Base-by-base conservation (phyloP, 371 early-diverging fungal genomes). In the Nematocida minor region DNA sequence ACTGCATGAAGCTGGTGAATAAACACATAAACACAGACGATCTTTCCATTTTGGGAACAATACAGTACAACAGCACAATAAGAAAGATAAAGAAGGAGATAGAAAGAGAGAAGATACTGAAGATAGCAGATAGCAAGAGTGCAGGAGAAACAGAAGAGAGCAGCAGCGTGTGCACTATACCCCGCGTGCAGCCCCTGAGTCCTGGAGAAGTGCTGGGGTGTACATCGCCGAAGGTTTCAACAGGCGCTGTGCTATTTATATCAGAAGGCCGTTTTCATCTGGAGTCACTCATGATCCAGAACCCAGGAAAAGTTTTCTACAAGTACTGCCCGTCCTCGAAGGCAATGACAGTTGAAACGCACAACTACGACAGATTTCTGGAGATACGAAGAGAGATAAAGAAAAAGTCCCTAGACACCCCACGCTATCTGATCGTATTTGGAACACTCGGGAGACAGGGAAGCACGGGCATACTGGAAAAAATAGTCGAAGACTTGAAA, bases 241-340 rank as follows among this genome's bases (percentile, higher is more conserved):
- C 90, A 89, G 84, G 74, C 3, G 54, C 34, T 4, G 64, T 80
- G 29, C 46, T 84, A 20, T 84, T 81, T 69, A 86, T 99, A 60
- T 96, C 95, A 44, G 99, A 99, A 82, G 99, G 99, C 7, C 88
- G 97, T 44, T 99, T 99, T 84, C 99, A 99, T 87, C 87, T 99
- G 40, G 99, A 99, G 82, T 91, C 95, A 32, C 93, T 95, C 79
- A 95, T 99, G 95, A 96, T 99, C 55, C 90, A 92, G 55, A 99
- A 99, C 83, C 96, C 97, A 7, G 82, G 85, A 0, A 82, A 93
- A 48, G 89, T 89, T 29, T 94, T 93, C 22, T 97, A 90, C 85
- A 90, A 92, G 83, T 98, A 99, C 85, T 96, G 97, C 82, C 99
- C 99, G 2, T 96, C 95, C 79, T 87, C 88, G 40, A 92, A 92